These are phyloP conservation scores for Eutrema heterophyllum DNA, from an alignment of 345 rosid species.

Conservation along the genomic window DNA sequence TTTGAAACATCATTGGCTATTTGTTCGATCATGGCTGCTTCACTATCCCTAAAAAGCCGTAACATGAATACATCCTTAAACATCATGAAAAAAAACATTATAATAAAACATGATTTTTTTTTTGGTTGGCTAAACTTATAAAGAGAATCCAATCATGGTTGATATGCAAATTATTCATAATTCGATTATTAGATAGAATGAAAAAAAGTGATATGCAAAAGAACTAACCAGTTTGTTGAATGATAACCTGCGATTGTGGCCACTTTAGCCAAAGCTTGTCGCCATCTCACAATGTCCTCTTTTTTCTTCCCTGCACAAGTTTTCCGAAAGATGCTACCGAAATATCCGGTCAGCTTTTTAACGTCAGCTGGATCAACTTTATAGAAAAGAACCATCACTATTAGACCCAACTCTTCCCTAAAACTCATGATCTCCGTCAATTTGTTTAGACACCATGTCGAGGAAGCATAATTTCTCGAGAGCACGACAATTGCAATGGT, in stretches of 20 bases:
- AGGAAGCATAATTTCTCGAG: slow-evolving; percentile 1
- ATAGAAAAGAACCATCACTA: slow-evolving; percentile 3
- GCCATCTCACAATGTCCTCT: neutral
- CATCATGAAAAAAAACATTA: too few species aligned
- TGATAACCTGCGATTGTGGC: neutral
- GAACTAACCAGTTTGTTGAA: neutral
- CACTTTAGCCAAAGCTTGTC: neutral
- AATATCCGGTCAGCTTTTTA: neutral
- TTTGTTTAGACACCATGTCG: slow-evolving; percentile 3
- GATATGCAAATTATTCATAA: too few species aligned
- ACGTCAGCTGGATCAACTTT: neutral
- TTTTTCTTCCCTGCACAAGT: neutral
- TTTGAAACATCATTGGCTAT: slow-evolving; percentile 5
- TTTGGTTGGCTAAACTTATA: too few species aligned
- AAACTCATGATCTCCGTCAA: neutral
- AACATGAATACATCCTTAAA: neutral
- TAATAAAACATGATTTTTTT: too few species aligned
- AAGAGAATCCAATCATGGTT: too few species aligned
- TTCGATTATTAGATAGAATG: too few species aligned
- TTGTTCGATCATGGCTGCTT: slow-evolving; percentile 4
- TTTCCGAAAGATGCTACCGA: neutral
- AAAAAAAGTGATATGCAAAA: neutral
- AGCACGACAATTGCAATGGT: neutral
- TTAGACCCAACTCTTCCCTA: neutral
- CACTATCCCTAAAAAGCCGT: neutral